Percentiles rank a stretch among this genome's conserved stretches.
Conservation (phyloP, 352 stramenopile species). For the Phytophthora syringae region DNA sequence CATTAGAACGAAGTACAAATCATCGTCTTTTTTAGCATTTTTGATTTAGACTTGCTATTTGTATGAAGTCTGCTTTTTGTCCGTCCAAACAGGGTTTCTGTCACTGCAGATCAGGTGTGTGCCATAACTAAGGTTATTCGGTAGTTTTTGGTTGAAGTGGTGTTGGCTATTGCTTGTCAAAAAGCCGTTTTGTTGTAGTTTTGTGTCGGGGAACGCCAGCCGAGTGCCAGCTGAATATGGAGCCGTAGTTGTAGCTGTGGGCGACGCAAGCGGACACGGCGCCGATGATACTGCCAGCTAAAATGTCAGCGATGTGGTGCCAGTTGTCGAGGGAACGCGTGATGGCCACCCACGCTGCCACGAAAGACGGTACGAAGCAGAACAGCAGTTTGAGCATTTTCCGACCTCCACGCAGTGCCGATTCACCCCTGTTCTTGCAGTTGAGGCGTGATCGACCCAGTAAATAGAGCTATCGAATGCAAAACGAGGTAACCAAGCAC, state of each 20-base stretch:
- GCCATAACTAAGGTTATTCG: no score
- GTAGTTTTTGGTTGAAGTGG: neutral
- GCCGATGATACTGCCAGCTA: slow-evolving; percentile 68
- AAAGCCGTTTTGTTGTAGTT: neutral
- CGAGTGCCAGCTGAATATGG: slow-evolving; percentile 57
- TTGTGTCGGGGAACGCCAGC: slow-evolving; percentile 54
- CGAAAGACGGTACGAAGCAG: slow-evolving; percentile 64
- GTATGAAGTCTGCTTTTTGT: no score
- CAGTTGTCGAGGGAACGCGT: slow-evolving; percentile 83
- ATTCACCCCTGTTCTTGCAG: slow-evolving; percentile 47
- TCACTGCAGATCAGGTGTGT: no score
- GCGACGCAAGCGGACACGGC: slow-evolving; percentile 42
- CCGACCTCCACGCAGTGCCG: slow-evolving; percentile 44
- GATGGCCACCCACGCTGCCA: slow-evolving; percentile 71
- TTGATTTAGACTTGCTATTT: no score
- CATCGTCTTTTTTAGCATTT: no score
- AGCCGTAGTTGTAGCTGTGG: slow-evolving; percentile 72
- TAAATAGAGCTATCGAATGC: slow-evolving; percentile 62
- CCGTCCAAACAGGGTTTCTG: no score
- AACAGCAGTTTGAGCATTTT: slow-evolving; percentile 76
- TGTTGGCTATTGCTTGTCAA: neutral
- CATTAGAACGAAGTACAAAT: no score
- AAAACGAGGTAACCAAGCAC: neutral
- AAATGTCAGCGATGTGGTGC: slow-evolving; percentile 81
- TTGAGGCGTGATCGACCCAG: slow-evolving; percentile 67